These are phyloP conservation scores for Codiaeum variegatum DNA, from an alignment of 441 rosid species.

Conservation along the genomic window DNA sequence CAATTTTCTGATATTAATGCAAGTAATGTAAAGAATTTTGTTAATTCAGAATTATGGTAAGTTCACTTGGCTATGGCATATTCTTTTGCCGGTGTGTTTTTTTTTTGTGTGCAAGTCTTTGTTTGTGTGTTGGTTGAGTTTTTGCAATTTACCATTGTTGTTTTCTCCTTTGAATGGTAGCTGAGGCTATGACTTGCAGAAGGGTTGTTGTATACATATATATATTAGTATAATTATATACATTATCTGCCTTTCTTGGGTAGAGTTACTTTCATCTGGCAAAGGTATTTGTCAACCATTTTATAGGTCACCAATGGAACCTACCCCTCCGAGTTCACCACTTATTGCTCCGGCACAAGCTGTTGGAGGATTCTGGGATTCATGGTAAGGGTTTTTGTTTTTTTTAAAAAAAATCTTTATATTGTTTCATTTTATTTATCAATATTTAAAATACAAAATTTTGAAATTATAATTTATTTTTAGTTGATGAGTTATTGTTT, in stretches of 20 bases:
- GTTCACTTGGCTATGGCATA: too few relatives aligned
- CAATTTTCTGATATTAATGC: neutral
- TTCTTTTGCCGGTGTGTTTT: too few relatives aligned
- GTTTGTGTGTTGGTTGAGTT: conserved; percentile 17
- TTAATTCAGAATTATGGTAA: neutral
- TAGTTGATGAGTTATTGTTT: neutral
- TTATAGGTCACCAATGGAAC: conserved; percentile 39
- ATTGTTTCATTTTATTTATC: neutral
- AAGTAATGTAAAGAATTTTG: neutral
- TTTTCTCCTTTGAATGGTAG: conserved; percentile 48
- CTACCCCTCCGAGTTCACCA: conserved; percentile 38
- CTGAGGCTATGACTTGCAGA: conserved; percentile 27
- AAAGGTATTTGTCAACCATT: neutral
- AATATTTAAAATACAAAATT: neutral
- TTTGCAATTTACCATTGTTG: neutral
- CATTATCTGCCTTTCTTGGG: conserved; percentile 9
- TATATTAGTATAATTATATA: neutral
- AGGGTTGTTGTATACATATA: conserved; percentile 13
- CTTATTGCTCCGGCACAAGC: conserved; percentile 27
- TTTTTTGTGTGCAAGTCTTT: neutral
- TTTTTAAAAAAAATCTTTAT: neutral
- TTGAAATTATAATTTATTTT: neutral
- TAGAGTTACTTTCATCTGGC: conserved; percentile 3
- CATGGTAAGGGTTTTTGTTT: conserved; percentile 30
- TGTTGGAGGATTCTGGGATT: conserved; percentile 33